These are phyloP conservation scores for Przewalskia tangutica DNA, from an alignment of 257 asterid genomes.

Conservation along the genomic window DNA sequence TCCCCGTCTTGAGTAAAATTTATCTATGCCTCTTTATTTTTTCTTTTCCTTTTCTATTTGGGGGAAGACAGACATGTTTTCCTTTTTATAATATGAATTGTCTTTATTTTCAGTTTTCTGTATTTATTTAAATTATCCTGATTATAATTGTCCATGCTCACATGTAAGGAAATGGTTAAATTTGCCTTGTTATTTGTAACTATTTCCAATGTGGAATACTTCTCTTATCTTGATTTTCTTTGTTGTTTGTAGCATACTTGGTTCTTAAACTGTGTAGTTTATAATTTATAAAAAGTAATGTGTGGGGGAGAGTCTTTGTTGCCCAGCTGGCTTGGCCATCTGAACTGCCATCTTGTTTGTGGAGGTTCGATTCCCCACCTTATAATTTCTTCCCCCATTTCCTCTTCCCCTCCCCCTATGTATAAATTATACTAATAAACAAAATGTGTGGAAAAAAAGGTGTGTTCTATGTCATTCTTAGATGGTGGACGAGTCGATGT, in stretches of 20 bases:
- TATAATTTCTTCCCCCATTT: too few species aligned
- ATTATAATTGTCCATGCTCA: not conserved
- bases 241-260: not conserved
- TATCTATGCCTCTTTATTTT: not conserved
- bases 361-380: too few species aligned
- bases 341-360: not conserved
- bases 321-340: not conserved
- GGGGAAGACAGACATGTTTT: not conserved
- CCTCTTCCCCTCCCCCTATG: too few species aligned
- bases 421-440: too few species aligned
- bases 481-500: not conserved
- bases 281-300: not conserved
- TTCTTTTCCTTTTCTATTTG: not conserved
- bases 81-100: not conserved
- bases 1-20: not conserved
- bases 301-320: too few species aligned
- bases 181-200: not conserved
- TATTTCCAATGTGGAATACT: not conserved
- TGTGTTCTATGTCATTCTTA: not conserved
- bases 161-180: not conserved
- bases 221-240: not conserved
- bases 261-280: not conserved
- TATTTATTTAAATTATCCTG: not conserved
- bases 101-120: not conserved
- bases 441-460: not conserved